Evolutionary conservation across 768 basidiomycete species (phyloP), one percentile per base, ranked within the genome.

Genomic region (Lentinula aciculospora): DNA sequence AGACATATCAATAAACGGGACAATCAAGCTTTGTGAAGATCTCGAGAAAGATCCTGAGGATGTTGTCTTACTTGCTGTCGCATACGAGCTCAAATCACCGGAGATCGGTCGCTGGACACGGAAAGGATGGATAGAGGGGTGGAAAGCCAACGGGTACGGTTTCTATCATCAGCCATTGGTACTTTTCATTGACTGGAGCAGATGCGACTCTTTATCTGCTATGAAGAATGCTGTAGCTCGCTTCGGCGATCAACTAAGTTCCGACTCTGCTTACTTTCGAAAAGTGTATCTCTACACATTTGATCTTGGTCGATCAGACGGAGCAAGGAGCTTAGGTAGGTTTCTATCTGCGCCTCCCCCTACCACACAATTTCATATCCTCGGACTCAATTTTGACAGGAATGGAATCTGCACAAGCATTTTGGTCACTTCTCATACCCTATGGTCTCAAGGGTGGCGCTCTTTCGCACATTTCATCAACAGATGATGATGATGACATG

Each of bases 251-350:
- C 81, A 80, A 64, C 81, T 94, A 31, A 79, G 74, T n/a, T 73
- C 76, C 1, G 86, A 93, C 63, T 73, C 82, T 0, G 72, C 68
- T 0, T 91, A 91, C 71, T 95, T 94, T 71, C 77, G 76, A 58
- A 79, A 81, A 53, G 89, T 96, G 4, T 96, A 94, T 72, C 79
- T 77, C 57, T 83, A 83, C 66, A 88, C 90, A 0, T 96, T 95
- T 64, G 83, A 85, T 53, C 92, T 94, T 72, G 88, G 86, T 28
- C 81, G 84, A 44, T 65, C 75, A 39, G 82, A 86, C 54, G 91
- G 91, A 1, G 90, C 92, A 67, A 81, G 93, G 60, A 92, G 88
- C 70, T 75, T 95, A 45, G 82, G 90, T 86, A 61, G 40, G 85
- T 72, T 19, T 29, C 23, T 51, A 31, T 49, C 28, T 1, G 37